Base-by-base conservation (phyloP, 2,329 filamentous ascomycete species). In the Lecanicillium sp. region DNA sequence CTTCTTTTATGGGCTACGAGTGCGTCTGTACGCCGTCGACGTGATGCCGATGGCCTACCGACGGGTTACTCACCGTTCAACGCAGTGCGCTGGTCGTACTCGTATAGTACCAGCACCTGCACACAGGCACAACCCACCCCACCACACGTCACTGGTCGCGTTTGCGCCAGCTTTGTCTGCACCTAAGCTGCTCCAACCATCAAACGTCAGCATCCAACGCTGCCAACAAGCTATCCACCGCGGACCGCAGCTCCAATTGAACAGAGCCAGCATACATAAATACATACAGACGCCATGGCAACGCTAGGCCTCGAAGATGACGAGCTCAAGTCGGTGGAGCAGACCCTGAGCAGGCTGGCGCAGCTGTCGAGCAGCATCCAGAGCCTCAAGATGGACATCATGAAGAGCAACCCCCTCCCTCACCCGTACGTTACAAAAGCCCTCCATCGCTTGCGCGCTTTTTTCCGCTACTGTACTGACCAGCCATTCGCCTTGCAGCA, bases 331-430 rank as follows among this genome's bases (percentile, higher is more conserved):
- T 70, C 75, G 29, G 71, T 89, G 18, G 84, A 89, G 52, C 74
- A 82, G 59, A 78, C 79, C 19, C 76, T 84, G 29, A 75, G 80
- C 51, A 74, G 81, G 19, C 69, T 88, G 17, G 70, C 71, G 33
- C 80, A 86, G 53, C 71, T 89, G 17, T 77, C 79, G 4, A 80
- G 74, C 56, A 85, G 76, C 49, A 74, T 89, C 15, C 70, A 65
- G 41, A 82, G 79, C 29, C 64, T 88, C 17, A 74, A 76, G 49
- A 62, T 66, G 46, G 74, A 78, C 50, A 65, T 87, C 29, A 58
- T 75, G 29, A 70, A 71, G 43, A 77, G 71, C 56, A 75, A 81
- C 39, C 80, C 79, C 17, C 67, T 88, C 5, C 84, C 84, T 18
- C 71, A 71, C 40, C 75, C 79, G 82, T 87, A 64, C 43, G 69